Base-by-base conservation (phyloP, 352 stramenopile species). In the Globisporangium mamillatum region DNA sequence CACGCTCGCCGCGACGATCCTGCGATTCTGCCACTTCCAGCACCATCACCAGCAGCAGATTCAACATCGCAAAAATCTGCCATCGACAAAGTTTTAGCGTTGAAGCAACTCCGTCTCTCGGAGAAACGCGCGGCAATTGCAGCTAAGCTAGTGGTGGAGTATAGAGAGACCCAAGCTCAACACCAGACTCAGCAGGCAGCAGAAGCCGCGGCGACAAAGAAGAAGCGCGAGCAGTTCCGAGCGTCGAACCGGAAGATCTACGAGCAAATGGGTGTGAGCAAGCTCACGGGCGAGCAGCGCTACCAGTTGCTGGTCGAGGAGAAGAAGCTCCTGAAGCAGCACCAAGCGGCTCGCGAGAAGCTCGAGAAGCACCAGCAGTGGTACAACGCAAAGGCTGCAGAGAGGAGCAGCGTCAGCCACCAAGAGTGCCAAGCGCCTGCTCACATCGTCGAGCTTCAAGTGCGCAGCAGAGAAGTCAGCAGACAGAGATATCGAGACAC, bases 211-310 rank as follows among this genome's bases (percentile, higher is more conserved):
- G 62, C 53, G n/a, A 24, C 52, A 34, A 53, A 63, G 34, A 75
- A 77, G 60, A 65, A 68, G 27, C 63, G 63, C 32, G 75, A 77
- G 25, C 65, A 82, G 24, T 68, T 81, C 25, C 71, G 79, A 27
- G 48, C 58, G 8, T 70, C 63, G 60, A 59, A 83, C 72, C n/a
- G 76, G 75, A 67, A 81, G 77, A 12, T 14, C 60, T 18, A 86
- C 81, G 59, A 70, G 80, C 36, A 71, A 73, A 50, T 90, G 18
- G 83, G 79, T 3, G 70, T 90, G 3, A 74, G 68, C 0, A 71
- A 75, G 18, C 36, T 84, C 10, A 72, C 79, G 9, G 57, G 75
- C 2, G 60, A 81, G 27, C 65, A 84, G 9, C 76, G 81, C 56
- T 80, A 82, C 29, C 60, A 64, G 8, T 41, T 75, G 61, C 74